A percentile compares a stretch with the other conserved stretches of the same genome.
Evolutionary conservation across 2,329 filamentous ascomycete genomes (phyloP).

Genomic region (Nigrospora sphaerica): DNA sequence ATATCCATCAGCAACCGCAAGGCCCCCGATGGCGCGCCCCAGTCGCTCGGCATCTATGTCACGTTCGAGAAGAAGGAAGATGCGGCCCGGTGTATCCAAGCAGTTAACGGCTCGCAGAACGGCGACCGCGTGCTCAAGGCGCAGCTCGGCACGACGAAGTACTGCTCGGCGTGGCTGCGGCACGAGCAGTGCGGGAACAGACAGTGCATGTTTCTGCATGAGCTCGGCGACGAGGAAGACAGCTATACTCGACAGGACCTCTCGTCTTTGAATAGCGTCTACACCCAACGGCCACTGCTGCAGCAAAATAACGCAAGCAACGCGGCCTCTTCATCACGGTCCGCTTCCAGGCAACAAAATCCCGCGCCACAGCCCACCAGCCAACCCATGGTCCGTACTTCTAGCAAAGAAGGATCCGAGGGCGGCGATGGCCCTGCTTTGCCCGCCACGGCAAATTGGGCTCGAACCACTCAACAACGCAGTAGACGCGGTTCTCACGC

Average conservation of each 20-base stretch:
- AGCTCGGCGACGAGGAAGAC: conserved; percentile 95
- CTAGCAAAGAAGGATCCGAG: conserved; percentile 71
- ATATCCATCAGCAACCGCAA: conserved; percentile 98
- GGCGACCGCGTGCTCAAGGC: conserved; percentile 79
- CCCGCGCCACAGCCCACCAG: conserved; percentile 33
- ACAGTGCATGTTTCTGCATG: conserved; percentile 96
- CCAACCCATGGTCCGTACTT: conserved; percentile 65
- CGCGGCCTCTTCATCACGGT: conserved; percentile 43
- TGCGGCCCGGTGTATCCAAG: conserved; percentile 80
- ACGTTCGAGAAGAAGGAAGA: conserved; percentile 91
- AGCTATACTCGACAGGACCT: conserved; percentile 92
- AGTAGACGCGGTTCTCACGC: conserved; percentile 72
- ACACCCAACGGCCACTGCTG: conserved; percentile 61
- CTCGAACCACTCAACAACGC: conserved; percentile 58
- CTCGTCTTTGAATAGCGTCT: conserved; percentile 88
- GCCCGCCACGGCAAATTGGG: conserved; percentile 91
- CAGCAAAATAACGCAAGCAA: conserved; percentile 15
- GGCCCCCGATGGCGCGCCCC: conserved; percentile 65
- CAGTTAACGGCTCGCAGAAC: conserved; percentile 88
- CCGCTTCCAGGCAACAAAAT: conserved; percentile 45
- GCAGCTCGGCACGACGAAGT: conserved; percentile 86
- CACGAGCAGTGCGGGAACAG: conserved; percentile 93
- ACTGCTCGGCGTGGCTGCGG: conserved; percentile 93
- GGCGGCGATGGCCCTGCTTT: conserved; percentile 81
- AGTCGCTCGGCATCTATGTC: conserved; percentile 96